Evolutionary conservation across 129 eudicot genomes (phyloP), one percentile per base, ranked within the genome.

Genomic region (Helichrysum umbraculigerum): DNA sequence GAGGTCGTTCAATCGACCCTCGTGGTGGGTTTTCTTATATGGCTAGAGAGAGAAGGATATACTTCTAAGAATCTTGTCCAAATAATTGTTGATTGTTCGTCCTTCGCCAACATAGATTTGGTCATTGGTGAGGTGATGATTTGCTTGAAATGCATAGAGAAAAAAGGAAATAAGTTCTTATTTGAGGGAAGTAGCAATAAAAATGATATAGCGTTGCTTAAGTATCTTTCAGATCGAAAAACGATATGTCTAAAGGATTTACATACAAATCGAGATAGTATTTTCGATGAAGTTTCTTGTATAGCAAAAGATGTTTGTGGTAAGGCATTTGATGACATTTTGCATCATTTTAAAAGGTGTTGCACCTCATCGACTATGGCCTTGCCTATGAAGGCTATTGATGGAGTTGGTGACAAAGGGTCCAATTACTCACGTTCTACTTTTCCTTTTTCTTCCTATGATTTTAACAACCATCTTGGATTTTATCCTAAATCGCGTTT

Each of bases 291-390:
- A 16, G 73, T 86, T 4, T 68, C 76, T 3, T 20, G 10, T 7
- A 68, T 76, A 32, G 60, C 82, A 10, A 68, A 58, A 14, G 76
- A 76, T 19, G 78, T 86, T n/a, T 83, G 75, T 76, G 19, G 19
- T 3, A 76, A 67, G 63, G 86, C 77, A 19, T 71, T 85, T 14
- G 58, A 70, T 2, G 89, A 85, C 32, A 82, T 85, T 59, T 7
- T 85, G 20, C 9, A 14, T 1, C 44, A n/a, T 7, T 4, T 47
- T 47, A 33, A n/a, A 14, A 25, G 28, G 28, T 1, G 1, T 25
- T 0, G 1, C 28, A 25, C 28, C 0, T 0, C 28, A 25, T 25
- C 28, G 1, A 25, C 28, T 25, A 11, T 28, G 15, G 22, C n/a
- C 7, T 15, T 37, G n/a, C 71, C 62, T 52, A 52, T 3, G 59